Base-by-base conservation (phyloP, 2,329 filamentous ascomycete species). In the Colletotrichum sp. region DNA sequence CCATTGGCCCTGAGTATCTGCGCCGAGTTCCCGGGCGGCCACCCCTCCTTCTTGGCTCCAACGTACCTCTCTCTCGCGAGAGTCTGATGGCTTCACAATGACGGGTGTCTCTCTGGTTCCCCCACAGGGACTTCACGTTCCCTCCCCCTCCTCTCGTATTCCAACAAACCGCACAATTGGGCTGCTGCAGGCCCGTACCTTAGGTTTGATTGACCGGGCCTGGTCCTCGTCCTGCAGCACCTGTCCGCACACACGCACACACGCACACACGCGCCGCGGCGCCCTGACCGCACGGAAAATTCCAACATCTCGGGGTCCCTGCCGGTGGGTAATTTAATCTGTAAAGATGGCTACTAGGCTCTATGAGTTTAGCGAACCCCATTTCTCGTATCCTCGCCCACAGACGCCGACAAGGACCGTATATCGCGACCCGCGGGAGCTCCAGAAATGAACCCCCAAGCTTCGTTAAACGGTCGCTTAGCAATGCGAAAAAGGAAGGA, bases 281-380 rank as follows among this genome's bases (percentile, higher is more conserved):
- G 34, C 68, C 57, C 64, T 64, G 57, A 62, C 59, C 57, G 28
- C 21, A 65, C 70, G 57, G 70, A 65, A 76, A 64, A 76, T 59
- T 69, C 72, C 63, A 68, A 64, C 64, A 49, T 39, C 64, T 60
- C 44, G 59, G 73, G 73, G 69, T 73, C 73, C 70, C 73, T 76
- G 57, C 44, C 21, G 26, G 73, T 73, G 73, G 64, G 36, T 52
- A 59, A 3, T n/a, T 73, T 34, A 65, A 73, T 64, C 44, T 73
- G 64, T 44, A 44, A n/a, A 44, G 39, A 44, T 44, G 39, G 39
- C 39, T 44, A 5, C 39, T 44, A 44, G 39, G 39, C 39, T 44
- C 39, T 44, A 44, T 44, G 39, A 44, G 39, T 44, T 49, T 76
- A 73, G 59, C 70, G 57, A 73, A 60, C 26, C 59, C 57, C 57